phyloP scores from a whole-genome alignment of 83 land plant species.

The Diphasiastrum complanatum region DNA sequence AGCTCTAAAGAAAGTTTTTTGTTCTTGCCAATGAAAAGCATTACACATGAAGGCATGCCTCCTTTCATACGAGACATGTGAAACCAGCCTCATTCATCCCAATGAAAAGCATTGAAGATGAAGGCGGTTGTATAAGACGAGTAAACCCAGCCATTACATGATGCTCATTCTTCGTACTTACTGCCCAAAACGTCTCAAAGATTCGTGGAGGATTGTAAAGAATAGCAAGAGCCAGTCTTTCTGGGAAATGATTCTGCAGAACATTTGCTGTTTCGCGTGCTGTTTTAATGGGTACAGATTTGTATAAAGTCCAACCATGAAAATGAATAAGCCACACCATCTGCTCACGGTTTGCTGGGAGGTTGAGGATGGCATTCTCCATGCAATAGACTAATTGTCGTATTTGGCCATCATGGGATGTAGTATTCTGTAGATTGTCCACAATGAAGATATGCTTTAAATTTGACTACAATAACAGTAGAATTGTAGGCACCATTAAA shows the following conservation, averaged over 20 bases:
- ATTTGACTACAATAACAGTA: not conserved
- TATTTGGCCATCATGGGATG: constrained; percentile 51
- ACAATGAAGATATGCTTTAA: not conserved
- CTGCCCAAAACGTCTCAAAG: constrained; percentile 70
- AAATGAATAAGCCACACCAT: constrained; percentile 83
- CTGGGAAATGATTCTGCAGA: constrained; percentile 63
- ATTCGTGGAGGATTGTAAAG: constrained; percentile 65
- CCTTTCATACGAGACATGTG: too few species aligned
- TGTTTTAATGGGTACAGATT: constrained; percentile 49
- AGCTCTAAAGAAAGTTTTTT: too few species aligned
- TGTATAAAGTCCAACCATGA: constrained; percentile 41
- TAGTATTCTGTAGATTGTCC: constrained; percentile 59
- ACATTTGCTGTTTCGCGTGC: constrained; percentile 65
- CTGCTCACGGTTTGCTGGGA: constrained; percentile 61
- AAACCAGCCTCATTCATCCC: too few species aligned
- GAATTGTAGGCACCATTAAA: not conserved
- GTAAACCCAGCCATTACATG: too few species aligned
- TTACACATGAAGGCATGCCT: too few species aligned
- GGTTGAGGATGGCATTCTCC: constrained; percentile 74
- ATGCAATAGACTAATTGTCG: constrained; percentile 62
- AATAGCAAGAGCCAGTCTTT: constrained; percentile 54
- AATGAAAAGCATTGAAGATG: not conserved
- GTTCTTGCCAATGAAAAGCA: too few species aligned
- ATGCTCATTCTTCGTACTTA: constrained; percentile 28
- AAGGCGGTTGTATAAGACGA: too few species aligned